Evolutionary conservation across 2,329 filamentous ascomycete species (phyloP).

Genomic region (Alternaria angustiovoidea): DNA sequence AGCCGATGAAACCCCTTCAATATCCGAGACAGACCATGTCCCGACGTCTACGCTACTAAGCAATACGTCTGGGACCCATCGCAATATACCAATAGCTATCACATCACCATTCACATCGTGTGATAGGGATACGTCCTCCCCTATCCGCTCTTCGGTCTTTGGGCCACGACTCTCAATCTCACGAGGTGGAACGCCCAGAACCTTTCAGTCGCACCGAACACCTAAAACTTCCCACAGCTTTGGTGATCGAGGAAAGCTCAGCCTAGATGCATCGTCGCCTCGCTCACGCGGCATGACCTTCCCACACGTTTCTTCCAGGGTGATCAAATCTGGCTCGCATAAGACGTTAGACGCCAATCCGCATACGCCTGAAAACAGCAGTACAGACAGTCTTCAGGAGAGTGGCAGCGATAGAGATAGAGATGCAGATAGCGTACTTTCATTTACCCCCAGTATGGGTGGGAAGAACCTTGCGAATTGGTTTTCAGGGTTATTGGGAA

Average conservation of each 20-base stretch:
- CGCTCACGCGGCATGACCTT: conserved; percentile 32
- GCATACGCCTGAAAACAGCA: neutral
- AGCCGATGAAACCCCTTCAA: neutral
- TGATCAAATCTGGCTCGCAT: conserved; percentile 1
- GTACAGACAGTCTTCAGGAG: neutral
- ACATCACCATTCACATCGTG: neutral
- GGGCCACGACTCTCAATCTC: neutral
- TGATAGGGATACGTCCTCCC: neutral
- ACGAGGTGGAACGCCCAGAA: neutral
- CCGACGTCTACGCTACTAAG: neutral
- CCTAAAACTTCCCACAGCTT: conserved; percentile 11
- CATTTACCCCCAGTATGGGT: conserved; percentile 35
- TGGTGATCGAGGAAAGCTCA: conserved; percentile 18
- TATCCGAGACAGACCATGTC: neutral
- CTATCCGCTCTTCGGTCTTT: neutral
- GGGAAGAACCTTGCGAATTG: conserved; percentile 43
- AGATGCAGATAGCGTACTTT: conserved; percentile 31
- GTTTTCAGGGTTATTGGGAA: conserved; percentile 44
- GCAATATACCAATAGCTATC: conserved; percentile 3
- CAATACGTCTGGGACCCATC: neutral
- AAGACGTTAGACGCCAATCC: neutral
- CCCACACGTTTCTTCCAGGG: neutral
- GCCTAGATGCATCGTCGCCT: conserved; percentile 23
- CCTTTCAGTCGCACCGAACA: neutral
- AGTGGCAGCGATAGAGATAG: conserved; percentile 12